A percentile compares a stretch with the other conserved stretches of the same genome.
These are phyloP conservation scores for Didymella arachidicola DNA, from an alignment of 2,329 filamentous ascomycete species.

Conservation along the genomic window DNA sequence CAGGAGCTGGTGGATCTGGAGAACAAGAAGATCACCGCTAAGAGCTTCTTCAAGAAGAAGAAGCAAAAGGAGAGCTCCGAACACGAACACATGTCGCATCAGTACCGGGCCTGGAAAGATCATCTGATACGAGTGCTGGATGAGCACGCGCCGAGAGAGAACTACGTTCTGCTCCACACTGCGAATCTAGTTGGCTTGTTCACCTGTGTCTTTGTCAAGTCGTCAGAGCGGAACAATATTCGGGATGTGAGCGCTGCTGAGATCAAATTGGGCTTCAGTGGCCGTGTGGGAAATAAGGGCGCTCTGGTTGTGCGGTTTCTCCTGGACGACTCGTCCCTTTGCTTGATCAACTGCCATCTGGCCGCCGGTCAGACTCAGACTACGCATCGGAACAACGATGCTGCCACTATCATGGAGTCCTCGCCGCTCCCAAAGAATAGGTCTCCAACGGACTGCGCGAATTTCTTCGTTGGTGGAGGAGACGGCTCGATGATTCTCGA, in stretches of 20 bases:
- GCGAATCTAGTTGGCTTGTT: slow-evolving; percentile 92
- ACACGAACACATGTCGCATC: slow-evolving; percentile 91
- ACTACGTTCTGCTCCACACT: slow-evolving; percentile 88
- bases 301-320: slow-evolving; percentile 91
- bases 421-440: slow-evolving; percentile 75
- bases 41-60: slow-evolving; percentile 80
- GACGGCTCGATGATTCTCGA: slow-evolving; percentile 95
- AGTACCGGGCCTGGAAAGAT: slow-evolving; percentile 96
- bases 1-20: slow-evolving; percentile 98
- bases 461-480: slow-evolving; percentile 88
- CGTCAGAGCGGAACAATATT: slow-evolving; percentile 77
- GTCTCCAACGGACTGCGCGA: slow-evolving; percentile 70
- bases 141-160: slow-evolving; percentile 78
- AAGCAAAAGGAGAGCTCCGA: slow-evolving; percentile 85
- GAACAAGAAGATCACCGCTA: slow-evolving; percentile 97
- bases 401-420: slow-evolving; percentile 86
- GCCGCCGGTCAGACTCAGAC: slow-evolving; percentile 93
- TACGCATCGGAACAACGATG: slow-evolving; percentile 88
- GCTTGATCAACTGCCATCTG: slow-evolving; percentile 96
- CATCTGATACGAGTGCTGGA: slow-evolving; percentile 84
- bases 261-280: slow-evolving; percentile 95
- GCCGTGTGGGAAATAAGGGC: slow-evolving; percentile 95
- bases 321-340: slow-evolving; percentile 91
- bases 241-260: slow-evolving; percentile 79
- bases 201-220: slow-evolving; percentile 93